Evolutionary conservation across 192 early-diverging fungal species (phyloP).

Genomic region (Neocallimastix lanati): DNA sequence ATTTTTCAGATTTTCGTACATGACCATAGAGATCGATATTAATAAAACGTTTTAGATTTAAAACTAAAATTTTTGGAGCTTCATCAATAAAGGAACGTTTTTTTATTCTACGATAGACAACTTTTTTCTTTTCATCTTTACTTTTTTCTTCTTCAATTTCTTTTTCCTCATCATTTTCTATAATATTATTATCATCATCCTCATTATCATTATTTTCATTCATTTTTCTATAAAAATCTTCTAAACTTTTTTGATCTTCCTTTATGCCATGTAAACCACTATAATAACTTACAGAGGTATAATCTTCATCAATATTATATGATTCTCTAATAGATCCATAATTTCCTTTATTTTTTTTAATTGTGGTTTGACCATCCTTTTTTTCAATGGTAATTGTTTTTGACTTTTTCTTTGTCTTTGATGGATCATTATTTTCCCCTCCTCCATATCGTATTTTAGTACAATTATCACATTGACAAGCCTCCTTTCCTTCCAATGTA

Average conservation of each 20-base stretch:
- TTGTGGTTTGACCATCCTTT: no score
- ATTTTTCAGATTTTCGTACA: neutral
- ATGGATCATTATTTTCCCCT: neutral
- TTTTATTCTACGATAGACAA: neutral
- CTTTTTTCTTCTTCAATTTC: neutral
- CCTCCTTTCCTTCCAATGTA: constrained; percentile 34
- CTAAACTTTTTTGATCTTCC: neutral
- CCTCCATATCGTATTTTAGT: constrained; percentile 11
- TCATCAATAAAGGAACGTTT: neutral
- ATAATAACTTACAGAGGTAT: neutral
- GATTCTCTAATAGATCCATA: neutral
- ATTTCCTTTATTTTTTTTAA: neutral
- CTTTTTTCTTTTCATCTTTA: neutral
- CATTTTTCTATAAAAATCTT: no score
- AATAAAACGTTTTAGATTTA: neutral
- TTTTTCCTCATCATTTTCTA: neutral
- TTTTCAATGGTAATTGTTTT: neutral
- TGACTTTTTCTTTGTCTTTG: neutral
- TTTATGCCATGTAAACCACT: neutral
- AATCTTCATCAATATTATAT: neutral
- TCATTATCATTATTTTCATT: neutral
- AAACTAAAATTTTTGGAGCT: neutral
- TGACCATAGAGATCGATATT: neutral
- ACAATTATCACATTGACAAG: constrained; percentile 44
- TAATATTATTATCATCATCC: neutral